Conservation (phyloP, 2,329 filamentous ascomycete genomes). For the Coniochaeta sp. region DNA sequence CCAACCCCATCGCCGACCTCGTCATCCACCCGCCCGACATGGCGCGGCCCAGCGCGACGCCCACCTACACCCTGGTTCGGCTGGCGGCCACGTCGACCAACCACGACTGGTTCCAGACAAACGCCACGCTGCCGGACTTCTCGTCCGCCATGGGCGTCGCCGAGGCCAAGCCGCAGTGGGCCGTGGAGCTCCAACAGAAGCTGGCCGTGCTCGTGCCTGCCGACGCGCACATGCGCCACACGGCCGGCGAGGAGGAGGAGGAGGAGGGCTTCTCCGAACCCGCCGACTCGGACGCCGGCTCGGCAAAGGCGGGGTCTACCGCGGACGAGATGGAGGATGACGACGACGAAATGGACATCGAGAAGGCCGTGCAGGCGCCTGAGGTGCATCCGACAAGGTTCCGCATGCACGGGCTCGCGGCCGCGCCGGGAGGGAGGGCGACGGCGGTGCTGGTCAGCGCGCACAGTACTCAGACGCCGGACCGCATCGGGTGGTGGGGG, state of each 20-base stretch:
- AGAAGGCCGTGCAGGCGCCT: slow-evolving; percentile 18
- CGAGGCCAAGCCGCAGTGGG: slow-evolving; percentile 34
- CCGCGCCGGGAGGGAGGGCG: slow-evolving; percentile 43
- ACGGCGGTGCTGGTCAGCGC: slow-evolving; percentile 42
- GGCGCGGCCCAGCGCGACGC: slow-evolving; percentile 21
- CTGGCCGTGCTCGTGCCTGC: slow-evolving; percentile 36
- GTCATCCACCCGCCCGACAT: slow-evolving; percentile 34
- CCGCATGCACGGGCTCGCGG: slow-evolving; percentile 45
- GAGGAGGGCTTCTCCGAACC: too few relatives aligned
- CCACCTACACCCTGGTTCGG: slow-evolving; percentile 45
- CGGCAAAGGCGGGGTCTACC: slow-evolving; percentile 10
- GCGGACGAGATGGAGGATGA: slow-evolving; percentile 4
- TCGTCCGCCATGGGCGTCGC: slow-evolving; percentile 12
- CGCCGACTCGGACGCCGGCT: slow-evolving; percentile 20
- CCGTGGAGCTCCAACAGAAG: slow-evolving; percentile 34
- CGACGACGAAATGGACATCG: slow-evolving; percentile 11
- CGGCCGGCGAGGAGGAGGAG: slow-evolving; percentile 22
- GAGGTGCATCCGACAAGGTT: slow-evolving; percentile 42
- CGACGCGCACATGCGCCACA: slow-evolving; percentile 32
- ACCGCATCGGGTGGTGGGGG: slow-evolving; percentile 30
- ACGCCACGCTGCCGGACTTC: slow-evolving; percentile 22
- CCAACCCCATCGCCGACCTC: slow-evolving; percentile 43
- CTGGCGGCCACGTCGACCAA: slow-evolving; percentile 44
- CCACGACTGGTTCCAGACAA: slow-evolving; percentile 46
- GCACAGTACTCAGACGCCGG: slow-evolving; percentile 40